A percentile compares a stretch with the other conserved stretches of the same genome.
Evolutionary conservation across 805 yeast genomes (phyloP).

Genomic region (Suhomyces sp.): DNA sequence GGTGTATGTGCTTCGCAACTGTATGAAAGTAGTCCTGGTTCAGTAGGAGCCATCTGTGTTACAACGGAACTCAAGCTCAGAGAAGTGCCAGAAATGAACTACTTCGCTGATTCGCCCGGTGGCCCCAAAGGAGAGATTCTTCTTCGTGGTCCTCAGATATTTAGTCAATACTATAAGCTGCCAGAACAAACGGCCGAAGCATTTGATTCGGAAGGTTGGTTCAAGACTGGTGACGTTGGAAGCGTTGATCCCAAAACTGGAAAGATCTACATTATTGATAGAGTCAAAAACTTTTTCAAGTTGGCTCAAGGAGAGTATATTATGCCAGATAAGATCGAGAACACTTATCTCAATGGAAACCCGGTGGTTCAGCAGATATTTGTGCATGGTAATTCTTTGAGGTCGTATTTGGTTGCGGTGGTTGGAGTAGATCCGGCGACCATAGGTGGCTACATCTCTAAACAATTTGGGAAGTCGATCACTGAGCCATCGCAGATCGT

Average conservation of each 20-base stretch:
- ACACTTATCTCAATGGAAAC: conserved; percentile 19
- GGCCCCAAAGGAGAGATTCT: conserved; percentile 28
- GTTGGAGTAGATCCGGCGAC: conserved; percentile 21
- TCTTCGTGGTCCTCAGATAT: conserved; percentile 25
- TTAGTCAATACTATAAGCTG: conserved; percentile 22
- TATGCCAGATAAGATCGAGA: conserved; percentile 30
- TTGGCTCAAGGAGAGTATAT: conserved; percentile 32
- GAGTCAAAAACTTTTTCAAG: conserved; percentile 33
- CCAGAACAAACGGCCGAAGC: conserved; percentile 20
- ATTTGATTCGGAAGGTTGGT: conserved; percentile 23
- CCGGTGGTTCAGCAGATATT: conserved; percentile 18
- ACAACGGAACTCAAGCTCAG: conserved; percentile 20
- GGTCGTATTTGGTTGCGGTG: conserved; percentile 20
- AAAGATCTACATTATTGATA: conserved; percentile 23
- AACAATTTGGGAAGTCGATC: not conserved
- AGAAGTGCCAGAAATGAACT: conserved; percentile 25
- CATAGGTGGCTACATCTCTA: conserved; percentile 4
- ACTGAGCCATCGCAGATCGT: not conserved
- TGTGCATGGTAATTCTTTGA: conserved; percentile 23
- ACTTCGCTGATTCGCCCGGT: conserved; percentile 16
- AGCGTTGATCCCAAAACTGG: conserved; percentile 16
- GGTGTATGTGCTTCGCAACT: conserved; percentile 17
- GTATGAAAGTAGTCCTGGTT: conserved; percentile 20
- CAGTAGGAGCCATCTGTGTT: conserved; percentile 21
- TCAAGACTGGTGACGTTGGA: conserved; percentile 24